Evolutionary conservation across 345 rosid genomes (phyloP), one percentile per base, ranked within the genome.

Genomic region (Salix dunnii): DNA sequence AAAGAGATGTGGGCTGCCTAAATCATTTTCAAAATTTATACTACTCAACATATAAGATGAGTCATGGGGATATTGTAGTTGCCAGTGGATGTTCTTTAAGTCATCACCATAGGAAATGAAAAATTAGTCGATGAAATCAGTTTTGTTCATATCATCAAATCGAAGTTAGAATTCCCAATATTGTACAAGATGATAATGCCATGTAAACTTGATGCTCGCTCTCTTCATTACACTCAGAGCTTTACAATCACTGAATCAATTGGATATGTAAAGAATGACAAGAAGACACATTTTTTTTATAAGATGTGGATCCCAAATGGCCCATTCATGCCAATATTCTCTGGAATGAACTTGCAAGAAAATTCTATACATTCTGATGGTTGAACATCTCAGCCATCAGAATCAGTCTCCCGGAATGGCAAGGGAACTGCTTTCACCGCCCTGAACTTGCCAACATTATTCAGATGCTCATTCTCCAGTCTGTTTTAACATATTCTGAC

Each of bases 391-490:
- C 79, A 93, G 71, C 81, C 82, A 71, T 92, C 94, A 17, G 91
- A 90, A 80, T 90, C 97, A 16, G 75, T 81, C 71, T 84, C 97
- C 1, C 89, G 90, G 76, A 93, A 95, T 58, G 99, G 99, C 72
- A 95, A 80, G 0, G 97, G 98, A 69, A 93, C 97, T 10, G 91
- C 77, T 87, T 90, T 93, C 76, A 93, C 97, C n/a, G 93, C 98
- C 81, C 98, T 82, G 88, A 84, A 93, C 72, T 89, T 88, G 74
- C 97, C 97, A 1, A 87, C 97, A 77, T 95, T 95, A 88, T 83
- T 90, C 82, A 95, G 72, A 84, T 93, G 98, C 79, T 95, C 99
- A 73, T 93, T 91, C 86, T 95, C 99, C 89, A 95, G 75, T 86
- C 97, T 93, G 90, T 71, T 72, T 28, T 21, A 21, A 33, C 65